Evolutionary conservation across 2,329 filamentous ascomycete species (phyloP).

Genomic region (Aureobasidium sp.): DNA sequence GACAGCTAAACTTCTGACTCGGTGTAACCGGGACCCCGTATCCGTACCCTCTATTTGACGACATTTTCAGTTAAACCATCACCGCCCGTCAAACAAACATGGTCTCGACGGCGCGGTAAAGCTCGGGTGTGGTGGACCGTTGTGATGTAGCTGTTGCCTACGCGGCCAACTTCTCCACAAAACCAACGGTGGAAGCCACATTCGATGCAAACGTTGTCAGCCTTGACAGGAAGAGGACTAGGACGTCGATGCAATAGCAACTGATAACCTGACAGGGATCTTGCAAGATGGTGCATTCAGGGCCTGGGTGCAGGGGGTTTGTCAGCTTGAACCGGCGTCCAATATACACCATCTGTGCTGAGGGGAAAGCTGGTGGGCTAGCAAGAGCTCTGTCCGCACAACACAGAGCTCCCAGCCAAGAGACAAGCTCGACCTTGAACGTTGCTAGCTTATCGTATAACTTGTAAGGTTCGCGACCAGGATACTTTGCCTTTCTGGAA

Average conservation of each 20-base stretch:
- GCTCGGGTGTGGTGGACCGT: neutral
- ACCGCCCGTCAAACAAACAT: neutral
- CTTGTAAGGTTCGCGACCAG: neutral
- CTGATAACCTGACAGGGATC: neutral
- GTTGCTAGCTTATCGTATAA: neutral
- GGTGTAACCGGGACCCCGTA: neutral
- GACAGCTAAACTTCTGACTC: neutral
- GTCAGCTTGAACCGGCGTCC: neutral
- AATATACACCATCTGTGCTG: neutral
- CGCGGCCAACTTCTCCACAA: neutral
- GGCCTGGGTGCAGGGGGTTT: neutral
- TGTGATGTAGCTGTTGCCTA: neutral
- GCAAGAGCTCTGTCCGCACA: neutral
- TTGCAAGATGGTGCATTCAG: neutral
- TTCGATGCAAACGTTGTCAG: constrained; percentile 8
- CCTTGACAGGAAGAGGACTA: neutral
- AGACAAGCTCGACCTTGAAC: neutral
- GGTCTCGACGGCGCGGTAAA: neutral
- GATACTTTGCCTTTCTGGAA: neutral
- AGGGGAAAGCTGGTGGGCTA: neutral
- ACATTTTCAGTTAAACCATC: neutral
- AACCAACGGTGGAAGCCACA: neutral
- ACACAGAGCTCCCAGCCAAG: neutral
- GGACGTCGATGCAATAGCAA: neutral
- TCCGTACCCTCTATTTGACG: neutral